Evolutionary conservation across 805 yeast species (phyloP), one percentile per base, ranked within the genome.

Genomic region (Komagataella pastoris): DNA sequence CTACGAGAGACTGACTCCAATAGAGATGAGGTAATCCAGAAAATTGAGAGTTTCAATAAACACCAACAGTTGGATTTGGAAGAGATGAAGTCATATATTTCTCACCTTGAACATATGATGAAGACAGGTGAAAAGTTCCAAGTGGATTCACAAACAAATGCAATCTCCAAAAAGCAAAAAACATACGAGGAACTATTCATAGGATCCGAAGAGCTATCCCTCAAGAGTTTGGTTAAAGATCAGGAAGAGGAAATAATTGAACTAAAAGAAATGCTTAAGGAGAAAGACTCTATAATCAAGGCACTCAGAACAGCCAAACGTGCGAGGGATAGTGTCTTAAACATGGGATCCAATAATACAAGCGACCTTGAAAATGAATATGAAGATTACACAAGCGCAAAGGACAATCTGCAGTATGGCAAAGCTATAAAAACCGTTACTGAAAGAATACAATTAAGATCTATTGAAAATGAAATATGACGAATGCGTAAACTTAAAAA

Each of bases 281-380:
- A 85, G 55, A 89, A 88, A 63, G 95, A 88, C 57, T 80, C 81
- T 48, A 82, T 89, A 56, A 85, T 89, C 53, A 79, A 76, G 54
- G 88, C 91, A 1, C 68, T 88, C 52, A 79, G 83, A 43, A 79
- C 84, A 48, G 78, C 87, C 2, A 74, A 79, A 43, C 74, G 81
- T 58, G 73, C 84, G 40, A 73, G 90, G 40, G 79, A 69, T 12
- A 24, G 55, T 57, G 53, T 57, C 60, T 18, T 30, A 2, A 30
- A 30, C n/a, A 30, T 30, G 7, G 40, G 40, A 3, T 30, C 40
- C 40, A 10, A 30, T 12, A 30, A 14, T 30, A 30, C 40, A 3
- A 30, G 40, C 14, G 40, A 30, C 4, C 14, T 30, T 30, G 40
- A 30, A 30, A 30, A 30, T 30, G 40, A 30, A 30, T 30, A 30